Evolutionary conservation across 805 yeast species (phyloP), one percentile per base, ranked within the genome.

Genomic region (Metschnikowia similis): DNA sequence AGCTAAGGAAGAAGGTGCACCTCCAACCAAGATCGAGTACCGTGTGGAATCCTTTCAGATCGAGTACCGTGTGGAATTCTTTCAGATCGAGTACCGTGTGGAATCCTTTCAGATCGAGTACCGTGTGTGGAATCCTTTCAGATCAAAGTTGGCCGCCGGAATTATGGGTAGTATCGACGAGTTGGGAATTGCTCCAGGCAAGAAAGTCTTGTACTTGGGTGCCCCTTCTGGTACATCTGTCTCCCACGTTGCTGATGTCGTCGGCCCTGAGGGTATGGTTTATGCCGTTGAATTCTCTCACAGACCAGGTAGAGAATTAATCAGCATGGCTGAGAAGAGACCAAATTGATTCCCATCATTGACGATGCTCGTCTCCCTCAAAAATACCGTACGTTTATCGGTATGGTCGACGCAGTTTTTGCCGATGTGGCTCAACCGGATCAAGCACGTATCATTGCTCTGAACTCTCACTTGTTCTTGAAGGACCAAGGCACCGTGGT

Each of bases 311-410:
- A 87, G 99, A 82, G 99, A 94, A 76, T 83, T 94, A 76, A 92
- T 94, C 66, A 89, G 95, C 66, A 94, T 94, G 99, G 99, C 99
- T 70, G 94, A 92, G 84, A 94, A 94, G 95, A 89, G 99, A 83
- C 98, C 99, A 59, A 94, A 94, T 69, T 94, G 52, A 89, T 94
- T 61, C 99, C 99, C 66, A 94, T 94, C 74, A 91, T 94, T 71
- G 99, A 94, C 77, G 99, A 94, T 78, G 99, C 99, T 57, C 91
- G 99, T 81, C 99, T 94, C 78, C 99, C 99, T 67, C 99, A 94
- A 74, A 94, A 94, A 77, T 94, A 94, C 85, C 86, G 99, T 81
- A 94, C 94, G 99, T 82, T 94, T 65, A 80, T 94, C 57, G 96
- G 97, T 66, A 94, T 94, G 99, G 99, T 94, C 59, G 99, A 94